Evolutionary conservation across 768 basidiomycete species (phyloP), one percentile per base, ranked within the genome.

Genomic region (Boletus sp.): DNA sequence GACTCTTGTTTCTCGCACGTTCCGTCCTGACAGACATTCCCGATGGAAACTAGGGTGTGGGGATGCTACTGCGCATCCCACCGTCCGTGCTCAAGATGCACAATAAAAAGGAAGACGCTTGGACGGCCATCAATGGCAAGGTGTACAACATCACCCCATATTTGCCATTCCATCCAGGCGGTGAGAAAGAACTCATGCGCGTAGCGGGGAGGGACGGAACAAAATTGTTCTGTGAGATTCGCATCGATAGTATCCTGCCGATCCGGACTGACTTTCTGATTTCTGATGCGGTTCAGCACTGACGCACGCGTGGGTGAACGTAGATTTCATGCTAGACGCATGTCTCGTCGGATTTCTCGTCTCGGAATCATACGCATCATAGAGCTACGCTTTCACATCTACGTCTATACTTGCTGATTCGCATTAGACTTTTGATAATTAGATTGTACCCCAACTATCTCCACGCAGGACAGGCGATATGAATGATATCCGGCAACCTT

Each of bases 91-190:
- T 95, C 40, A 91, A 90, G 66, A 67, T 78, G 65, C 96, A 99
- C 70, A 89, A 90, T 54, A 92, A 81, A 50, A 80, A 77, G 36
- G 87, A 88, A 40, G 95, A 99, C 72, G 94, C 93, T 1, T 99
- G 97, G 97, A 82, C 93, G 14, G 87, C 85, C 0, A 86, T 98
- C 76, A 84, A 87, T 63, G 94, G 93, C 53, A 94, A 91, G 69
- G 94, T 99, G 17, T 99, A 99, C 75, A 98, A 98, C 68, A 91
- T 99, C 50, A 94, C 94, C 3, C 83, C 90, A 0, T 99, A 97
- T 73, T 73, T 97, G 7, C 76, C 86, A 3, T 99, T 87, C 65
- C 96, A 98, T 72, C 96, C 96, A 1, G 96, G 96, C 7, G 96
- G 96, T 14, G 94, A 89, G 76, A 87, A 86, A 61, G 93, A 98